A percentile compares a stretch with the other conserved stretches of the same genome.
phyloP scores from a whole-genome alignment of 352 stramenopile genomes.

The Globisporangium apiculatum region DNA sequence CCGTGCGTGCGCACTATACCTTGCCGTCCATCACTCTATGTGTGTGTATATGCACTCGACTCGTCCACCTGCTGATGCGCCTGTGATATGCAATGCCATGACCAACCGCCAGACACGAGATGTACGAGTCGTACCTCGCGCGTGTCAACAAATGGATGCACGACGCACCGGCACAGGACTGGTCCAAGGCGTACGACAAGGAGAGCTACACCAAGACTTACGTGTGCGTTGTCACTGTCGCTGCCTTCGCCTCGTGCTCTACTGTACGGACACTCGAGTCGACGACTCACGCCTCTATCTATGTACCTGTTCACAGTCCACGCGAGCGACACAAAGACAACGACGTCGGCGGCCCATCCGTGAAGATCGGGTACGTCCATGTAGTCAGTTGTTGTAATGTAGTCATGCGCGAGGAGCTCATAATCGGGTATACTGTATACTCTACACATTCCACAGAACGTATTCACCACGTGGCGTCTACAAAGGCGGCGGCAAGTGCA shows the following conservation, averaged over 20 bases:
- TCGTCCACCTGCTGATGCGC: too few relatives aligned
- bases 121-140: conserved; percentile 55
- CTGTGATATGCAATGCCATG: too few relatives aligned
- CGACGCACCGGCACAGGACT: conserved; percentile 29
- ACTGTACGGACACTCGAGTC: background rate
- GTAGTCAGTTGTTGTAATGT: background rate
- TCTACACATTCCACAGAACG: conserved; percentile 12
- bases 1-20: conserved; percentile 18
- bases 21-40: background rate
- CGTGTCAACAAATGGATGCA: conserved; percentile 51
- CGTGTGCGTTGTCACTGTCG: conserved; percentile 23
- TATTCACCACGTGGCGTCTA: conserved; percentile 47
- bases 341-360: conserved; percentile 22
- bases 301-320: conserved; percentile 17
- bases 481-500: conserved; percentile 47
- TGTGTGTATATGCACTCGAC: background rate
- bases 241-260: background rate
- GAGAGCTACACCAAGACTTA: conserved; percentile 40
- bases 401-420: background rate
- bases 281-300: background rate
- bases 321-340: conserved; percentile 36
- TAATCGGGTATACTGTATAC: too few relatives aligned
- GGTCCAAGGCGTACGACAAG: conserved; percentile 49
- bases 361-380: conserved; percentile 36
- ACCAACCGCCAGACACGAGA: conserved; percentile 36